Conservation (phyloP, 2,329 filamentous ascomycete genomes). For the Zarea fungicola region DNA sequence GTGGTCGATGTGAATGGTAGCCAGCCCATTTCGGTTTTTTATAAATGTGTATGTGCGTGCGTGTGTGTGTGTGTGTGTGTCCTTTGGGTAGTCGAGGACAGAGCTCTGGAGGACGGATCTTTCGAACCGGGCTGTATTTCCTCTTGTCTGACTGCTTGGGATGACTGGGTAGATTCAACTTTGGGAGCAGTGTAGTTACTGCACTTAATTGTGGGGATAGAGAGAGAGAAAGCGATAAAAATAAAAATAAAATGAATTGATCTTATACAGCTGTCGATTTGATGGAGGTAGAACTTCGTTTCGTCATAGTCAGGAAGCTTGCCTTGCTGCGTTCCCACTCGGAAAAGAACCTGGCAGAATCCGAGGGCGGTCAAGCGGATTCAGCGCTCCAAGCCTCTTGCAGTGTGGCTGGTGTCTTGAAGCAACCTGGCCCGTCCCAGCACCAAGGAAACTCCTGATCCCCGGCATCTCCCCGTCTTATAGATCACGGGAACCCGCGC, state of each 20-base stretch:
- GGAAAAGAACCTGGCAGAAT: conserved; percentile 5
- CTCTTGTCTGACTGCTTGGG: too few relatives aligned
- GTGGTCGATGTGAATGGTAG: conserved; percentile 42
- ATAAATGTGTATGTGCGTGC: conserved; percentile 14
- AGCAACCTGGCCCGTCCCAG: too few relatives aligned
- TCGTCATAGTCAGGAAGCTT: not conserved
- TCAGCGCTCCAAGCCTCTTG: not conserved
- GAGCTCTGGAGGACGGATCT: not conserved
- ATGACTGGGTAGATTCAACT: too few relatives aligned
- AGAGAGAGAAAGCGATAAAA: too few relatives aligned
- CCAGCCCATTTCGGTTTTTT: conserved; percentile 36
- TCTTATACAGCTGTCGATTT: too few relatives aligned
- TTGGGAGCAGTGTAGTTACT: too few relatives aligned
- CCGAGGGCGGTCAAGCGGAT: conserved; percentile 2
- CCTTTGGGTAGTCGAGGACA: not conserved
- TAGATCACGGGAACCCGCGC: too few relatives aligned
- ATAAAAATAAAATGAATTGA: too few relatives aligned
- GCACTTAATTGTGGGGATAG: too few relatives aligned
- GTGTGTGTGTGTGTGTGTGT: conserved; percentile 1
- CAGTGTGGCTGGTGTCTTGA: not conserved
- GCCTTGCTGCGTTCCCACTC: not conserved
- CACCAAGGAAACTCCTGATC: too few relatives aligned
- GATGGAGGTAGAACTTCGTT: not conserved
- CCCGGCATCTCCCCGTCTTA: too few relatives aligned
- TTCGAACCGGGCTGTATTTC: not conserved